Percentiles rank a stretch among this genome's conserved stretches.
phyloP scores from a whole-genome alignment of 164 flowering plant species.

The Tinospora cordifolia region DNA sequence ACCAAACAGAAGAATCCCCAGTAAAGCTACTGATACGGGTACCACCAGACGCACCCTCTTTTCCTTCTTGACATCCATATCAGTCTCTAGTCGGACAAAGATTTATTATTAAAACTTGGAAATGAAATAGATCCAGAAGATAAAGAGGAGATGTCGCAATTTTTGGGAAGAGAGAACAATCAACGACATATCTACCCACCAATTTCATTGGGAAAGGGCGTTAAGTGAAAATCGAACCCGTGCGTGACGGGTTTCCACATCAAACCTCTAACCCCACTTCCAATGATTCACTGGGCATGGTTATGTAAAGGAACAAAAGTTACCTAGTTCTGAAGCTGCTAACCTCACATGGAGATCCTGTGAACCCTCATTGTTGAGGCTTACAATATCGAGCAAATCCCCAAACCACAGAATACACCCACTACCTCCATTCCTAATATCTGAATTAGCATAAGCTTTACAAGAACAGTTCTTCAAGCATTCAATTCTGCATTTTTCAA shows the following conservation, averaged over 20 bases:
- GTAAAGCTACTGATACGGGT: neutral
- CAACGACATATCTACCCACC: too few relatives aligned
- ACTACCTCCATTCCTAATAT: slow-evolving; percentile 17
- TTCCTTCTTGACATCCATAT: neutral
- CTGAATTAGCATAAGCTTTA: slow-evolving; percentile 21
- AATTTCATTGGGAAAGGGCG: too few relatives aligned
- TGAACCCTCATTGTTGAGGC: slow-evolving; percentile 9
- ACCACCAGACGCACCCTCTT: neutral
- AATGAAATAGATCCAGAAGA: too few relatives aligned
- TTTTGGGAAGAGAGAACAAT: too few relatives aligned
- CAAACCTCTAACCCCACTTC: too few relatives aligned
- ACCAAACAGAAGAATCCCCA: neutral
- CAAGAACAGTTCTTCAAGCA: slow-evolving; percentile 33
- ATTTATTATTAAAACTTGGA: too few relatives aligned
- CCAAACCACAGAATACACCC: slow-evolving; percentile 31
- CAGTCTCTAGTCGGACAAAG: too few relatives aligned
- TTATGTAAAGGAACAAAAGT: neutral
- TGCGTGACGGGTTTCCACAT: too few relatives aligned
- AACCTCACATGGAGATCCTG: slow-evolving; percentile 25
- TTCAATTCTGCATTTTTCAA: slow-evolving; percentile 17
- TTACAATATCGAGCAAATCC: slow-evolving; percentile 21
- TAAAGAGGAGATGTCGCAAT: too few relatives aligned
- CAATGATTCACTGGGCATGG: too few relatives aligned
- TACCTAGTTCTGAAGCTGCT: slow-evolving; percentile 26
- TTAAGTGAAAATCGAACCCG: too few relatives aligned